Base-by-base conservation (phyloP, 1,284 basidiomycete genomes). In the Heterobasidion occidentale region DNA sequence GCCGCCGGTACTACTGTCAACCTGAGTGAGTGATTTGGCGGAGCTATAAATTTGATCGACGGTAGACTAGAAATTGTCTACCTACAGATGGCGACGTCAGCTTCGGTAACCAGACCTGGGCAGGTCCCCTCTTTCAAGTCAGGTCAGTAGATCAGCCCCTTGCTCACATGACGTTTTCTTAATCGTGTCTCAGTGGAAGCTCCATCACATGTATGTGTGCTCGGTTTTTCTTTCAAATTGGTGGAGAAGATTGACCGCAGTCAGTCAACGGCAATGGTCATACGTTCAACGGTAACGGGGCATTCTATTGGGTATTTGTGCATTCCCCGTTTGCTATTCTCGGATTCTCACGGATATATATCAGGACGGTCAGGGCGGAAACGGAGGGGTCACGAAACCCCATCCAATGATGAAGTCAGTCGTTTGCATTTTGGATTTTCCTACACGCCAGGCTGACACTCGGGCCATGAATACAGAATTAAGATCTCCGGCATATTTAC, bases 401-500 rank as follows among this genome's bases (percentile, higher is more conserved):
- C 74, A 75, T 69, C 55, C 74, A 66, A 49, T 70, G 64, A 68
- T 67, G 67, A 73, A 72, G 71, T 67, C 17, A n/a, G 34, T 15
- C 19, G 11, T 8, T 35, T 5, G 15, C 17, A 19, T 45, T 36
- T 45, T 36, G 5, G 27, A 4, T 4, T 27, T 27, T 27, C 27
- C 27, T 27, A 27, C 27, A 27, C 27, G 27, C 27, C 27, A 27
- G 27, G 27, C 27, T 27, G 27, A 27, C 27, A 42, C 38, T 42
- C 19, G 15, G 27, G 11, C 27, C 20, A 50, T 27, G 27, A 27
- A 27, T 27, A 27, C 56, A 80, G 79, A 65, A 81, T 82, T 58
- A 75, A 75, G 61, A 80, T 79, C 2, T 81, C 79, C 36, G 80
- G 80, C 1, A 73, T 72, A 9, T 81, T 73, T 61, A 64, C 67